A percentile compares a stretch with the other conserved stretches of the same genome.
phyloP scores from a whole-genome alignment of 345 rosid genomes.

The Balakata baccata region DNA sequence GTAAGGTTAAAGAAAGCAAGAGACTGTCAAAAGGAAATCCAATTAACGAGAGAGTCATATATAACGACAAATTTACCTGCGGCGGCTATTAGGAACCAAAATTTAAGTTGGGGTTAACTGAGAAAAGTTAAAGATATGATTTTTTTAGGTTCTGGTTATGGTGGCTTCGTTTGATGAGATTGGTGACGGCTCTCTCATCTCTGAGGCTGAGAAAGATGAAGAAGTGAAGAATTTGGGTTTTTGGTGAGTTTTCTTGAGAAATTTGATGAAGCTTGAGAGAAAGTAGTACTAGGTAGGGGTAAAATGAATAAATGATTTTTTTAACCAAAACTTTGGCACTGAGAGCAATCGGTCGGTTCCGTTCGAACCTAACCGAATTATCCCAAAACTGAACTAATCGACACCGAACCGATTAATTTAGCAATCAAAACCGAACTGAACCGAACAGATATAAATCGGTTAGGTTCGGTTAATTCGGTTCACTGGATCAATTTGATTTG shows the following conservation, averaged over 20 bases:
- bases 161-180: background rate
- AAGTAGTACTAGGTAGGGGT: no score
- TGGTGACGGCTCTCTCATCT: background rate
- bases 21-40: background rate
- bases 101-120: constrained; percentile 16
- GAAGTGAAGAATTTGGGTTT: background rate
- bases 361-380: no score
- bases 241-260: background rate
- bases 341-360: no score
- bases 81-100: constrained; percentile 31
- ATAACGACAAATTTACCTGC: constrained; percentile 30
- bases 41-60: background rate
- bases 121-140: constrained; percentile 19
- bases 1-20: no score
- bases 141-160: background rate
- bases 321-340: no score
- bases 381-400: no score
- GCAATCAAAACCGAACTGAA: no score
- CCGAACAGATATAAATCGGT: no score
- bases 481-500: no score
- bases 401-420: no score
- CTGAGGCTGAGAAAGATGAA: background rate
- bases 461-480: no score
- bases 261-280: constrained; percentile 3
- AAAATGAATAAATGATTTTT: no score